phyloP scores from a whole-genome alignment of 352 stramenopile genomes.

The Thraustochytrium striatum region DNA sequence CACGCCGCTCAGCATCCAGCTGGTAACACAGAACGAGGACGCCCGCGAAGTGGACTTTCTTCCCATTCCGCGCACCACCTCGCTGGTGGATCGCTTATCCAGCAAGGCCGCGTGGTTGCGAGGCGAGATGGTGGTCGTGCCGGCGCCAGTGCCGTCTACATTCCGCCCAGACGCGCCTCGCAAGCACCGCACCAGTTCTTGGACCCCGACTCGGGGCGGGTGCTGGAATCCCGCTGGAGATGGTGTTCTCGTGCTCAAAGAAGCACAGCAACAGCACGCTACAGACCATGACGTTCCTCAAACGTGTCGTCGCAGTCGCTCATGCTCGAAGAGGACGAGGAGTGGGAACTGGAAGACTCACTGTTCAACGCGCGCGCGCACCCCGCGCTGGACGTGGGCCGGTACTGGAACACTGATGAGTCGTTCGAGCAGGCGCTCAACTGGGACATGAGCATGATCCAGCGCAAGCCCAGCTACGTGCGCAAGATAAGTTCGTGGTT shows the following conservation, averaged over 20 bases:
- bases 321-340: slow-evolving; percentile 23
- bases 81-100: background rate
- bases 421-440: background rate
- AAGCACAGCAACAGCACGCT: background rate
- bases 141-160: background rate
- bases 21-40: too few relatives aligned
- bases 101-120: background rate
- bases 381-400: background rate
- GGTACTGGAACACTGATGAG: slow-evolving; percentile 33
- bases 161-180: background rate
- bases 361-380: slow-evolving; percentile 3
- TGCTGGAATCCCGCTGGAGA: slow-evolving; percentile 33
- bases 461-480: slow-evolving; percentile 35
- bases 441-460: slow-evolving; percentile 34
- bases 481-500: background rate
- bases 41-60: slow-evolving; percentile 2
- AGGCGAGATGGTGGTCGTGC: background rate
- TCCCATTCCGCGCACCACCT: background rate
- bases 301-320: slow-evolving; percentile 6
- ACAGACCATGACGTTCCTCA: slow-evolving; percentile 3
- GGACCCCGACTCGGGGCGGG: background rate
- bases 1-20: too few relatives aligned
- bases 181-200: slow-evolving; percentile 13
- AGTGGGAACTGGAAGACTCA: slow-evolving; percentile 28
- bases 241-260: slow-evolving; percentile 2